Percentiles rank a stretch among this genome's conserved stretches.
These are phyloP conservation scores for Saccharomyces hybrid DNA, from an alignment of 1,139 yeast genomes.

Conservation along the genomic window DNA sequence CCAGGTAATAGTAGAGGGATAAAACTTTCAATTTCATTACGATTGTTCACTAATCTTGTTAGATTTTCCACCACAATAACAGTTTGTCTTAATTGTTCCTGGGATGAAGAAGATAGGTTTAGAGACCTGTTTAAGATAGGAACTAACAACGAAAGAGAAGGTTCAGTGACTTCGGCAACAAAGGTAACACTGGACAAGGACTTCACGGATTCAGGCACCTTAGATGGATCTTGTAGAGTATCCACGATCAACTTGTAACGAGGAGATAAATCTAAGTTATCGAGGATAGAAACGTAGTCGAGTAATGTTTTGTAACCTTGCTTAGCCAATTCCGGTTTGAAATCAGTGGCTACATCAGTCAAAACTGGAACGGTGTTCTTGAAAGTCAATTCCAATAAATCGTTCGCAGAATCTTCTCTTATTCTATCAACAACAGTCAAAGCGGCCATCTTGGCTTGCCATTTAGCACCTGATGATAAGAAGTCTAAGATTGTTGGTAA, in stretches of 20 bases:
- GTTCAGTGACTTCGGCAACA: conserved; percentile 97
- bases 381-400: conserved; percentile 74
- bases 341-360: conserved; percentile 86
- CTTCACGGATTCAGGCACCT: conserved; percentile 84
- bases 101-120: conserved; percentile 75
- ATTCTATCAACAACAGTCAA: conserved; percentile 64
- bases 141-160: conserved; percentile 80
- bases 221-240: conserved; percentile 82
- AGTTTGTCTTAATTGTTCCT: conserved; percentile 92
- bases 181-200: conserved; percentile 88
- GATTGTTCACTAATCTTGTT: conserved; percentile 90
- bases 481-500: conserved; percentile 55
- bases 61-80: conserved; percentile 93
- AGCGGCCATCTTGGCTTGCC: conserved; percentile 86
- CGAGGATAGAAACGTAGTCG: conserved; percentile 71
- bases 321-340: conserved; percentile 90
- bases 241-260: conserved; percentile 79
- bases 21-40: conserved; percentile 79
- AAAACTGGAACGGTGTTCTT: conserved; percentile 73
- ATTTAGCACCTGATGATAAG: conserved; percentile 75
- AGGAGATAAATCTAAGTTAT: conserved; percentile 84
- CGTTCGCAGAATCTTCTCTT: conserved; percentile 75
- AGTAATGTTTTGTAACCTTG: conserved; percentile 68
- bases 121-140: conserved; percentile 90
- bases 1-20: conserved; percentile 87